phyloP scores from a whole-genome alignment of 2,329 filamentous ascomycete species.

The Escovopsis weberi region DNA sequence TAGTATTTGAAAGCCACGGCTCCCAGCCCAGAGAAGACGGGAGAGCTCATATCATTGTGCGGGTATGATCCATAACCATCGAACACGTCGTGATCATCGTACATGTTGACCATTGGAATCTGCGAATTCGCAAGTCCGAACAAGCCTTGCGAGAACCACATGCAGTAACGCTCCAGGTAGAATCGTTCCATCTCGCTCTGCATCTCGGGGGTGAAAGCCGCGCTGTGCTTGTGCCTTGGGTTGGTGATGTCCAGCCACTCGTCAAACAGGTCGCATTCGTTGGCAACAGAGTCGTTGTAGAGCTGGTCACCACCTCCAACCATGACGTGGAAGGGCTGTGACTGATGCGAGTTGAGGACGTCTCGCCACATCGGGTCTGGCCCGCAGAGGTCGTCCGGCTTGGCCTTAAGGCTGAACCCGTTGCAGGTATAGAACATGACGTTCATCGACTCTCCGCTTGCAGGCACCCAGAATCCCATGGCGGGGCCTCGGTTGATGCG shows the following conservation, averaged over 20 bases:
- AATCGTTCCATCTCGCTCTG: slow-evolving; percentile 79
- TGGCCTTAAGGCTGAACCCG: slow-evolving; percentile 72
- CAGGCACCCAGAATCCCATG: slow-evolving; percentile 89
- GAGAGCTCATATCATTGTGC: slow-evolving; percentile 77
- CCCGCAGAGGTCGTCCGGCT: slow-evolving; percentile 69
- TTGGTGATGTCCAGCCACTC: slow-evolving; percentile 77
- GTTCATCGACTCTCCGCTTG: slow-evolving; percentile 77
- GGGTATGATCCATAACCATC: slow-evolving; percentile 90
- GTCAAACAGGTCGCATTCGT: slow-evolving; percentile 60
- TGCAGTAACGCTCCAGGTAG: slow-evolving; percentile 75
- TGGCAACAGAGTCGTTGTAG: slow-evolving; percentile 78
- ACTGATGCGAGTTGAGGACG: slow-evolving; percentile 83
- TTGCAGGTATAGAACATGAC: slow-evolving; percentile 99
- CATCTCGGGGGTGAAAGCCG: slow-evolving; percentile 66
- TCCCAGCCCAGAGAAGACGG: slow-evolving; percentile 80
- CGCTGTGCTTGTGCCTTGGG: slow-evolving; percentile 61
- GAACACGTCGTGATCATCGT: slow-evolving; percentile 87
- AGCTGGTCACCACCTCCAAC: slow-evolving; percentile 93
- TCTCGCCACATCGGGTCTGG: slow-evolving; percentile 96
- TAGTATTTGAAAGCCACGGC: slow-evolving; percentile 97
- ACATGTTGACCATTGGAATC: slow-evolving; percentile 98
- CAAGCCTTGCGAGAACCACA: slow-evolving; percentile 93
- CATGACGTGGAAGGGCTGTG: slow-evolving; percentile 93
- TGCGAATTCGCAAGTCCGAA: slow-evolving; percentile 88
- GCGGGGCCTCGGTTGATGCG: slow-evolving; percentile 86